Conservation (phyloP, 148 eudicot genomes). For the Rhododendron henanense region DNA sequence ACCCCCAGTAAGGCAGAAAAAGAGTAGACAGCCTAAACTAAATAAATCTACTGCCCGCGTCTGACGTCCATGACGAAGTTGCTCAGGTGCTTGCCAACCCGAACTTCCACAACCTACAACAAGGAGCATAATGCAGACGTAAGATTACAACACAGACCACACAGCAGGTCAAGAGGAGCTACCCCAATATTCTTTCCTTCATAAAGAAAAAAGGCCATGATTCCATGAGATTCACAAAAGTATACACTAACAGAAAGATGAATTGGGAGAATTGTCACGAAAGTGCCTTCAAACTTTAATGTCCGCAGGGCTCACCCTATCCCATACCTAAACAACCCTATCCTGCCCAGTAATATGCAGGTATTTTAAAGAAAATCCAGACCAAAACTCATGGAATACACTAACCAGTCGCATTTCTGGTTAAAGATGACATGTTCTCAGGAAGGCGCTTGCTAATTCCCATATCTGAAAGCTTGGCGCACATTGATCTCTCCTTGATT, state of each 20-base stretch:
- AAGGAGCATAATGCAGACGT: background rate
- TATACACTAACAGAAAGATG: background rate
- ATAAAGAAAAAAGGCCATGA: background rate
- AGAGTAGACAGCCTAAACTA: slow-evolving; percentile 78
- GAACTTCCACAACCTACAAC: slow-evolving; percentile 73
- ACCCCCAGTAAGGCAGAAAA: slow-evolving; percentile 84
- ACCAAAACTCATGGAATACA: slow-evolving; percentile 7
- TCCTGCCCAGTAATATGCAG: background rate
- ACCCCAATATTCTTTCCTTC: background rate
- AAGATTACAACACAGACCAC: background rate
- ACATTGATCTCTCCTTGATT: slow-evolving; percentile 44
- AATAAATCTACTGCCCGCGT: slow-evolving; percentile 81
- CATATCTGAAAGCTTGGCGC: slow-evolving; percentile 95
- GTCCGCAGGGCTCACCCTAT: background rate
- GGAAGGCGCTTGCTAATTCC: slow-evolving; percentile 89
- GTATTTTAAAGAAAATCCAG: background rate
- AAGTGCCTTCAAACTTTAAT: background rate
- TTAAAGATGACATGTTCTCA: slow-evolving; percentile 75
- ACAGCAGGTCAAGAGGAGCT: background rate
- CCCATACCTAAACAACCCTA: background rate
- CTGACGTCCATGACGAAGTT: slow-evolving; percentile 75
- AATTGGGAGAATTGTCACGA: background rate
- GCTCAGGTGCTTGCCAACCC: slow-evolving; percentile 94
- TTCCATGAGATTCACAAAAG: background rate
- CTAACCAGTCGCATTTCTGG: slow-evolving; percentile 85